Conservation (phyloP, 2,329 filamentous ascomycete species). For the Penicillium paneum region DNA sequence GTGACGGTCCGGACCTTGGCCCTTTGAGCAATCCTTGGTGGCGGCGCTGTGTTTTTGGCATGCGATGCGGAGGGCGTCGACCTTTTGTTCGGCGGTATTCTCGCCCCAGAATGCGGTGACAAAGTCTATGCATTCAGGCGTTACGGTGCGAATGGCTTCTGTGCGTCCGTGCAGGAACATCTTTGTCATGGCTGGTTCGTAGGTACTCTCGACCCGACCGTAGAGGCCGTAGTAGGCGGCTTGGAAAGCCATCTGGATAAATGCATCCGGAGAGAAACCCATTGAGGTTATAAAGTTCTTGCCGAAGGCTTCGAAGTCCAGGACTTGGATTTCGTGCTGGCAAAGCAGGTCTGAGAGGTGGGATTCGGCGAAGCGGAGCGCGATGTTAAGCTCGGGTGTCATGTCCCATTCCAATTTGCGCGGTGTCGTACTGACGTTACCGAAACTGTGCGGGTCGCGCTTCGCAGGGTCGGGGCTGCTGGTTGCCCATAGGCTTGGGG, state of each 20-base stretch:
- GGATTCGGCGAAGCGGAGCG: slow-evolving; percentile 91
- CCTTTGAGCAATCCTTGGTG: slow-evolving; percentile 84
- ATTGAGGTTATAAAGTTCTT: slow-evolving; percentile 98
- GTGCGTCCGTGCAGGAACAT: slow-evolving; percentile 88
- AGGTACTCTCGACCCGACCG: slow-evolving; percentile 88
- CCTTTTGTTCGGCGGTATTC: slow-evolving; percentile 74
- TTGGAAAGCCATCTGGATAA: slow-evolving; percentile 98
- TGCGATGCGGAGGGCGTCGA: slow-evolving; percentile 78
- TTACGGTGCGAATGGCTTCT: slow-evolving; percentile 85
- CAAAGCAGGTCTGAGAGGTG: slow-evolving; percentile 89
- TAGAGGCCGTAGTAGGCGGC: slow-evolving; percentile 97
- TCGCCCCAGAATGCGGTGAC: slow-evolving; percentile 94
- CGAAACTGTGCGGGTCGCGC: slow-evolving; percentile 84
- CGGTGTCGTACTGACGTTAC: slow-evolving; percentile 87
- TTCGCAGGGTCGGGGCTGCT: slow-evolving; percentile 89
- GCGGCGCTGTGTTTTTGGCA: slow-evolving; percentile 76
- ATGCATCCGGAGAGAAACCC: slow-evolving; percentile 95
- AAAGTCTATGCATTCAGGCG: slow-evolving; percentile 78
- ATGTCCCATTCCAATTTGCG: slow-evolving; percentile 98
- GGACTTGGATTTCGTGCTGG: slow-evolving; percentile 91
- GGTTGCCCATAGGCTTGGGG: slow-evolving; percentile 87
- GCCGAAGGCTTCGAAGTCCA: slow-evolving; percentile 85
- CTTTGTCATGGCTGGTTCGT: slow-evolving; percentile 99
- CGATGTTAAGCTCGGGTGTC: slow-evolving; percentile 84
- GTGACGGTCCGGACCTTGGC: slow-evolving; percentile 86